A percentile compares a stretch with the other conserved stretches of the same genome.
Evolutionary conservation across 73 alveolate genomes (phyloP).

Genomic region (Effrenium voratum): DNA sequence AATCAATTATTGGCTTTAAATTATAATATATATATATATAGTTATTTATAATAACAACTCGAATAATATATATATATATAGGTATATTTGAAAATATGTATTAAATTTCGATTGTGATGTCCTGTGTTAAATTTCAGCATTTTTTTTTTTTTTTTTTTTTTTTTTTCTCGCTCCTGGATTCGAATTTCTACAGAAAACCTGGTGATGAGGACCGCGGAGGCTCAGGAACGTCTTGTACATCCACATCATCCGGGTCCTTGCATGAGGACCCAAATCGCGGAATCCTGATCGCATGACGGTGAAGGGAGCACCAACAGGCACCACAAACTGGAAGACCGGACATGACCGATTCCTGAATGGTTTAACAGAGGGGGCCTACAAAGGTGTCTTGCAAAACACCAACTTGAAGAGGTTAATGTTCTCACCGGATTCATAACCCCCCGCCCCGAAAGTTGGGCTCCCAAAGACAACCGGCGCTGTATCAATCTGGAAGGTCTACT

Average conservation of each 20-base stretch:
- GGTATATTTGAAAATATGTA: neutral
- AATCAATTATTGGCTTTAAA: neutral
- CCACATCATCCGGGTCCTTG: constrained; percentile 48
- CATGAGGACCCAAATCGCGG: neutral
- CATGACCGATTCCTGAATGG: neutral
- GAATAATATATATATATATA: neutral
- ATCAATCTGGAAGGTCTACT: too few species aligned
- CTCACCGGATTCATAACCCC: too few species aligned
- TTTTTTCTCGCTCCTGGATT: neutral
- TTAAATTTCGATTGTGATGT: too few species aligned
- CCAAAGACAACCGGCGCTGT: too few species aligned
- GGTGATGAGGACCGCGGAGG: neutral
- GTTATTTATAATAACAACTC: too few species aligned
- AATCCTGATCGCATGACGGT: neutral
- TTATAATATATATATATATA: neutral
- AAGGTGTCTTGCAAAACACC: neutral
- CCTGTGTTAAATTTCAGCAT: too few species aligned
- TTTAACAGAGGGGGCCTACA: neutral
- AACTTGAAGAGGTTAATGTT: too few species aligned
- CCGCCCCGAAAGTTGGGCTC: too few species aligned
- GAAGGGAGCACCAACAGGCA: neutral
- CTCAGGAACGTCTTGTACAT: neutral
- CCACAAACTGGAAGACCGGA: neutral
- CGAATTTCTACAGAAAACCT: neutral
- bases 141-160: neutral